Evolutionary conservation across 2,329 filamentous ascomycete genomes (phyloP).

Genomic region (Plectosphaerella sp.): DNA sequence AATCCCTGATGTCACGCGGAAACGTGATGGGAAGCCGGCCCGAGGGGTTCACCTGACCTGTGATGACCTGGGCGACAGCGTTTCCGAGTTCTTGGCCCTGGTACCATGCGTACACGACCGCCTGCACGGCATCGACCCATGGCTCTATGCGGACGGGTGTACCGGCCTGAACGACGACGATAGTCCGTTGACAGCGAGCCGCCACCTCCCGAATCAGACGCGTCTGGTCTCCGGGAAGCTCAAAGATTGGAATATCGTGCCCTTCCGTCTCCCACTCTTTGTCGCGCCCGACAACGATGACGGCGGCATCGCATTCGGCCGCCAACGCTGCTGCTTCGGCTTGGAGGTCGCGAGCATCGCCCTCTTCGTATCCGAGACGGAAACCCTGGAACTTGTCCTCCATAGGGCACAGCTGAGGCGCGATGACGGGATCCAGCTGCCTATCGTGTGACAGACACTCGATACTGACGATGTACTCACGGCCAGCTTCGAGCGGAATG

Average conservation of each 20-base stretch:
- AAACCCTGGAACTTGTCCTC: slow-evolving; percentile 2
- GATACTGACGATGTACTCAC: background rate
- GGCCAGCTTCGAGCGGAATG: background rate
- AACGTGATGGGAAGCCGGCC: slow-evolving; percentile 14
- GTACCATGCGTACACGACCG: slow-evolving; percentile 15
- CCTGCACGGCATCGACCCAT: slow-evolving; percentile 7
- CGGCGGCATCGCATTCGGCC: slow-evolving; percentile 4
- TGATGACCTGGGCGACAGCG: slow-evolving; percentile 11
- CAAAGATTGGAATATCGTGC: background rate
- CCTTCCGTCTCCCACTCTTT: slow-evolving; percentile 4
- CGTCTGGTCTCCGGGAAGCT: slow-evolving; percentile 4
- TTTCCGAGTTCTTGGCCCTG: slow-evolving; percentile 13
- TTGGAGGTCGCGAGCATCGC: slow-evolving; percentile 9
- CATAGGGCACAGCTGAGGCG: background rate
- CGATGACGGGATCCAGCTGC: background rate
- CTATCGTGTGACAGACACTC: background rate
- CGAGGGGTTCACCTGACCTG: slow-evolving; percentile 4
- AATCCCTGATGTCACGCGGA: slow-evolving; percentile 5
- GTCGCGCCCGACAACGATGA: slow-evolving; percentile 3
- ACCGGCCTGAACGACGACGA: slow-evolving; percentile 11
- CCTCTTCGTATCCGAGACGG: slow-evolving; percentile 6
- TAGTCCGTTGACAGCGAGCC: slow-evolving; percentile 4
- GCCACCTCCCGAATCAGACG: slow-evolving; percentile 10
- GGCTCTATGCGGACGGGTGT: slow-evolving; percentile 14
- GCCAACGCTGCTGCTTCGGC: slow-evolving; percentile 4